phyloP scores from a whole-genome alignment of 2,329 filamentous ascomycete species.

The Chaetothyriales sp. region DNA sequence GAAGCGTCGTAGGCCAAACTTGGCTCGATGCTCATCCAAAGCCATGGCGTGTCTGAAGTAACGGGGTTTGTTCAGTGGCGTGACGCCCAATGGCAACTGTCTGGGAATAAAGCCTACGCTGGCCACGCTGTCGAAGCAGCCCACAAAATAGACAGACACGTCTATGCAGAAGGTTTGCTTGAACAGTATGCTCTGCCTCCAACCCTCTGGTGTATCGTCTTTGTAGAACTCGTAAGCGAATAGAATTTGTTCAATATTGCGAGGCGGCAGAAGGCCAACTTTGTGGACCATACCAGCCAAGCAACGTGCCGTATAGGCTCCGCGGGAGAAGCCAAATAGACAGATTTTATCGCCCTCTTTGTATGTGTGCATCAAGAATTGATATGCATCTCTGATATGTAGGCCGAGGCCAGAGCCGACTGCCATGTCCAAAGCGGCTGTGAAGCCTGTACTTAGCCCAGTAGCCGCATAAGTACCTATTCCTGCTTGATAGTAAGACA shows the following conservation, averaged over 20 bases:
- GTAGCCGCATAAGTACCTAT: conserved; percentile 33
- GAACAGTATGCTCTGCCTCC: conserved; percentile 31
- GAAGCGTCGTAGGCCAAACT: conserved; percentile 35
- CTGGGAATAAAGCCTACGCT: conserved; percentile 29
- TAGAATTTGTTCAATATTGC: conserved; percentile 25
- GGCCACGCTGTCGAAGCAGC: conserved; percentile 43
- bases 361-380: conserved; percentile 44
- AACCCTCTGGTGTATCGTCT: conserved; percentile 26
- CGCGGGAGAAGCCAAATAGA: conserved; percentile 42
- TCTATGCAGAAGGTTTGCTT: conserved; percentile 33
- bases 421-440: conserved; percentile 31
- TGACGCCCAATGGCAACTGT: conserved; percentile 27
- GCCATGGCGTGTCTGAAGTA: conserved; percentile 41
- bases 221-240: conserved; percentile 36
- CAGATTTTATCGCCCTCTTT: conserved; percentile 39
- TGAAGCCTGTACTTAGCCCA: conserved; percentile 27
- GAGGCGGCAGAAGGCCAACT: conserved; percentile 35
- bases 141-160: conserved; percentile 38
- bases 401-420: conserved; percentile 31
- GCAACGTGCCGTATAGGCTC: conserved; percentile 41
- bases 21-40: conserved; percentile 41
- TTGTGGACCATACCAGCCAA: conserved; percentile 39
- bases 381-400: conserved; percentile 41
- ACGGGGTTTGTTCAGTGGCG: conserved; percentile 22
- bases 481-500: conserved; percentile 33